These are phyloP conservation scores for Sphagnum contortum DNA, from an alignment of 225 moss, liverwort and hornwort genomes.

Conservation along the genomic window DNA sequence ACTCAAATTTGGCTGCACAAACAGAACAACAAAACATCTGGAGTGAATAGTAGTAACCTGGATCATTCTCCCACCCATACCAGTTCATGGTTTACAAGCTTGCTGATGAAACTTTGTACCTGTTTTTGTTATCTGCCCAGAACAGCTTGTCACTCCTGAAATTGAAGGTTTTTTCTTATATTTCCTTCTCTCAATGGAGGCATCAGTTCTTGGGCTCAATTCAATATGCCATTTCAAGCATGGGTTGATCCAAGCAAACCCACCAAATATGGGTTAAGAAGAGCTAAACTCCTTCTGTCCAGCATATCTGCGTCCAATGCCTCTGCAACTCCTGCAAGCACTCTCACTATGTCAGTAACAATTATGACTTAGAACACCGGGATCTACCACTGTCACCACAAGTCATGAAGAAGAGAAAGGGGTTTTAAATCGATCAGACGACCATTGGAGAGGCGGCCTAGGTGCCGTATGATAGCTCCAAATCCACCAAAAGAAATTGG, in stretches of 20 bases:
- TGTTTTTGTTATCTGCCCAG: no score
- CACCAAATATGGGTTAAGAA: conserved; percentile 91
- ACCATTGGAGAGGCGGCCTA: conserved; percentile 74
- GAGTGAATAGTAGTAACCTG: no score
- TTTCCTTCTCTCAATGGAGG: no score
- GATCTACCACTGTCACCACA: neutral
- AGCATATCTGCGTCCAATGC: conserved; percentile 69
- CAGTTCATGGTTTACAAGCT: no score
- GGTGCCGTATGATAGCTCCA: conserved; percentile 77
- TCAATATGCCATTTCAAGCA: no score
- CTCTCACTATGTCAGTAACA: no score
- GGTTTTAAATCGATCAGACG: neutral
- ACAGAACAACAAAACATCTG: conserved; percentile 5
- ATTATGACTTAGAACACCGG: no score
- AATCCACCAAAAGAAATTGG: conserved; percentile 98
- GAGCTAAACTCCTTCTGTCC: conserved; percentile 52
- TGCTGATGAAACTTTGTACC: no score
- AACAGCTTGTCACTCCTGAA: no score
- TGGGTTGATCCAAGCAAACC: neutral
- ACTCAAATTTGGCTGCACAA: conserved; percentile 85
- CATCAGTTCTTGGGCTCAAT: no score
- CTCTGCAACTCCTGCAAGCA: conserved; percentile 55
- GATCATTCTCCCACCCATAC: no score
- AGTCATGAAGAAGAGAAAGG: neutral
- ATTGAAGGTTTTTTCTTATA: no score